A percentile compares a stretch with the other conserved stretches of the same genome.
Conservation (phyloP, 2,329 filamentous ascomycete genomes). For the Chrysoporthe deuterocubensis region DNA sequence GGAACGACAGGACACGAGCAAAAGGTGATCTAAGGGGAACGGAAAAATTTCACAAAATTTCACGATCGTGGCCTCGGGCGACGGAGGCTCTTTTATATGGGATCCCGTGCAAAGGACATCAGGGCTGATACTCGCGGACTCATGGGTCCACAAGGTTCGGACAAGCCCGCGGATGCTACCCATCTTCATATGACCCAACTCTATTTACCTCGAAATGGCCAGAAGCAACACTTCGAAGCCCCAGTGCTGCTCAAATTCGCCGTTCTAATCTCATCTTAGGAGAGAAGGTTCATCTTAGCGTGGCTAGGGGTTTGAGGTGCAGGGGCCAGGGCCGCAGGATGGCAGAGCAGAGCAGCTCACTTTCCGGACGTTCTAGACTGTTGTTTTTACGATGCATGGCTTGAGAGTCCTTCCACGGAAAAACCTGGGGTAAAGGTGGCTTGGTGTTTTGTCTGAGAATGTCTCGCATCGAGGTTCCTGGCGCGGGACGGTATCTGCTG, state of each 20-base stretch:
- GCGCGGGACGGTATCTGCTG: neutral
- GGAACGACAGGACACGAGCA: constrained; percentile 10
- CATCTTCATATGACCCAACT: neutral
- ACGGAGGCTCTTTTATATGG: neutral
- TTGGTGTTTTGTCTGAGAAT: neutral
- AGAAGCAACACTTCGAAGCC: neutral
- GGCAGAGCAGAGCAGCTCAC: constrained; percentile 2
- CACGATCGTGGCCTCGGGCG: neutral
- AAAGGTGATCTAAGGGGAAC: neutral
- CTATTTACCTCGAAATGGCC: neutral
- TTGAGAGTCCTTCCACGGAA: neutral
- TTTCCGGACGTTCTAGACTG: neutral
- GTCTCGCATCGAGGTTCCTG: constrained; percentile 3
- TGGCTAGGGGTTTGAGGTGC: constrained; percentile 6
- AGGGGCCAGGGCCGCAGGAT: neutral
- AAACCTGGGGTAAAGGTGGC: neutral
- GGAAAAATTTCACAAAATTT: neutral
- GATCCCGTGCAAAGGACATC: neutral
- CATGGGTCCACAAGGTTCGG: neutral
- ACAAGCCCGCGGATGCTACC: neutral
- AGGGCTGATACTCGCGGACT: neutral
- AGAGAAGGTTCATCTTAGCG: constrained; percentile 4
- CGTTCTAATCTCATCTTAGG: constrained; percentile 9
- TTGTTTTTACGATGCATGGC: neutral
- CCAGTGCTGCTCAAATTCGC: neutral